A percentile compares a stretch with the other conserved stretches of the same genome.
Evolutionary conservation across 2,329 filamentous ascomycete genomes (phyloP).

Genomic region (Colletotrichum endophyticum): DNA sequence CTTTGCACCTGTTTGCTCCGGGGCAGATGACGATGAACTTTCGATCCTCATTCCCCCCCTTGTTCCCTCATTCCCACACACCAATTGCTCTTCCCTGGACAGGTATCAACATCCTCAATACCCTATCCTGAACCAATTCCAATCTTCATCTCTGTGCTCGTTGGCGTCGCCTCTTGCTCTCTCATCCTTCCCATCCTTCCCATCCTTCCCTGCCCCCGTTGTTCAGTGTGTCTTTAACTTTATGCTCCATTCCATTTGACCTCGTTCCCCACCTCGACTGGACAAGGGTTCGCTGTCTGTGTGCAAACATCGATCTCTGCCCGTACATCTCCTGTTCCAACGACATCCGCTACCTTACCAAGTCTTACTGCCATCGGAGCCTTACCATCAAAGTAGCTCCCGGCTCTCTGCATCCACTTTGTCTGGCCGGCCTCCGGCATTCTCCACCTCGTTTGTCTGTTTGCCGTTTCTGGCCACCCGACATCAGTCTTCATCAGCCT

Average conservation of each 20-base stretch:
- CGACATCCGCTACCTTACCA: background rate
- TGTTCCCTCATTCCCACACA: background rate
- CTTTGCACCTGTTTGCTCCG: background rate
- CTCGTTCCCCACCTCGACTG: background rate
- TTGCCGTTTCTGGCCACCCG: background rate
- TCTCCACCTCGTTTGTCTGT: background rate
- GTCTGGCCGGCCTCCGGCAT: slow-evolving; percentile 9
- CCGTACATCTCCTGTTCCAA: background rate
- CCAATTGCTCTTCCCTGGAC: background rate
- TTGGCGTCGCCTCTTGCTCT: background rate
- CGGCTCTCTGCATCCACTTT: background rate
- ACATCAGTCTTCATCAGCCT: background rate
- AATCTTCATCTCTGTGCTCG: background rate
- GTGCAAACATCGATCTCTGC: background rate
- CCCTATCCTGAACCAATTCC: background rate
- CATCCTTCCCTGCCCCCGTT: background rate
- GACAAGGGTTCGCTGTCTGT: background rate
- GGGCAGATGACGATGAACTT: background rate
- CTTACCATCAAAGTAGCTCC: background rate
- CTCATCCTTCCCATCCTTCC: no score
- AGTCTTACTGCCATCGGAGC: background rate
- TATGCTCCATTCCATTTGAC: background rate
- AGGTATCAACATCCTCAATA: background rate
- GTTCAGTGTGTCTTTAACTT: background rate
- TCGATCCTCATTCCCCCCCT: background rate